A percentile compares a stretch with the other conserved stretches of the same genome.
Conservation (phyloP, 2,329 filamentous ascomycete species). For the Reticulascus tulasneorum region DNA sequence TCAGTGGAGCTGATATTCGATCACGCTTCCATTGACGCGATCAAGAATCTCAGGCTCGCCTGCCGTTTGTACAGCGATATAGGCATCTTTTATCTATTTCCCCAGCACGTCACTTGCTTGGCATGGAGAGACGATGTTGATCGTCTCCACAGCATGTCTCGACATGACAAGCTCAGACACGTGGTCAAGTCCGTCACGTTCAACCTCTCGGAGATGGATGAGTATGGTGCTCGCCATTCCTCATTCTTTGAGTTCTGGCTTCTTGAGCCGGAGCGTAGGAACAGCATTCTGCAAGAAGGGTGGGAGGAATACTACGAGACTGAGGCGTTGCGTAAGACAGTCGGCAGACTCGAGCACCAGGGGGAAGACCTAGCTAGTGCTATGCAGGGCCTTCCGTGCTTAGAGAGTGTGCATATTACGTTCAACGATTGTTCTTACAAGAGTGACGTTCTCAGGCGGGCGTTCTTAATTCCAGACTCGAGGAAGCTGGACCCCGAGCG, state of each 20-base stretch:
- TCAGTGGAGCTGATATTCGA: slow-evolving; percentile 38
- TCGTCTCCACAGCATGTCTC: slow-evolving; percentile 39
- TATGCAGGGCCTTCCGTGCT: neutral
- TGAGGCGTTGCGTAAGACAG: slow-evolving; percentile 21
- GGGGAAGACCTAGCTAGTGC: neutral
- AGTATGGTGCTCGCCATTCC: slow-evolving; percentile 33
- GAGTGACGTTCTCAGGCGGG: neutral
- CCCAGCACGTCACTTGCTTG: slow-evolving; percentile 35
- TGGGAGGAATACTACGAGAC: slow-evolving; percentile 33
- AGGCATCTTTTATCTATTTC: slow-evolving; percentile 38
- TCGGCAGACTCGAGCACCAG: neutral
- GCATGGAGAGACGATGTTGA: slow-evolving; percentile 42
- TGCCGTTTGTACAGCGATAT: slow-evolving; percentile 34
- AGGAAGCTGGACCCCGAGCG: neutral
- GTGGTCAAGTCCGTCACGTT: slow-evolving; percentile 40
- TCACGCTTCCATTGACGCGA: slow-evolving; percentile 33
- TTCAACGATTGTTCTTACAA: neutral
- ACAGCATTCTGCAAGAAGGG: slow-evolving; percentile 28
- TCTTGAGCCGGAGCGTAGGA: slow-evolving; percentile 31
- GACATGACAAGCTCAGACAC: slow-evolving; percentile 35
- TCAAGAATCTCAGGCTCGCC: slow-evolving; percentile 36
- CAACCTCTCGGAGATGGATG: slow-evolving; percentile 39
- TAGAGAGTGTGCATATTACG: neutral
- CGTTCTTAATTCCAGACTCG: neutral
- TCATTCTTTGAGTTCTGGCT: slow-evolving; percentile 32